Base-by-base conservation (phyloP, 495 filamentous ascomycete genomes). In the Pyronema omphalodes region DNA sequence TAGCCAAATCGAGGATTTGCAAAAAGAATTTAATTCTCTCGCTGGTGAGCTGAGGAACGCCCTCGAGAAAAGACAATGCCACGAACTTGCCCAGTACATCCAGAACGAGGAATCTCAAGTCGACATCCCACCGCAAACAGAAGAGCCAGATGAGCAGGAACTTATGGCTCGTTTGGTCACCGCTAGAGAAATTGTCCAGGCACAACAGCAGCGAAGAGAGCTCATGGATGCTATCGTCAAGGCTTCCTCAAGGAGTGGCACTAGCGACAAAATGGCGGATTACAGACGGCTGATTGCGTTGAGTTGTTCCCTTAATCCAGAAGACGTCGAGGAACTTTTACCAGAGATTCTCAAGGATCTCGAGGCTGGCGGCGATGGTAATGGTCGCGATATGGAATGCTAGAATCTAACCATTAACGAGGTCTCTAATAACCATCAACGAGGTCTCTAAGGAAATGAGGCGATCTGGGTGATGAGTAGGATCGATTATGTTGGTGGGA, bases 291-390 rank as follows among this genome's bases (percentile, higher is more conserved):
- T 68, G 9, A 68, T 68, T 23, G 58, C 64, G 15, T 19, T 59
- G 36, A 61, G 60, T 49, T 58, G 66, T 37, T 58, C 53, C 5
- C 51, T 68, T 15, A 56, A 57, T 11, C 63, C 60, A 9, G 64
- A 68, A n/a, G 63, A 66, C n/a, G 57, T 68, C 11, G 66, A 68
- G 44, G 56, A 58, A 40, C 37, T 68, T 12, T 40, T 68, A 14
- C 66, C 66, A 0, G 66, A 68, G 14, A 64, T 68, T 41, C 33
- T 68, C 33, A 60, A 67, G 51, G 64, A 65, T 48, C 35, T 68
- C 9, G 66, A 68, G 37, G 60, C 57, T 14, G 66, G 61, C 3
- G 61, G 61, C 1, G 61, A 47, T 23, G 23, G 23, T 29, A 29
- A 29, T 29, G 23, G 23, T 29, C 23, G 23, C 2, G 23, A 29